Evolutionary conservation across 169 alveolate genomes (phyloP).

Genomic region (Eimeria sp.): DNA sequence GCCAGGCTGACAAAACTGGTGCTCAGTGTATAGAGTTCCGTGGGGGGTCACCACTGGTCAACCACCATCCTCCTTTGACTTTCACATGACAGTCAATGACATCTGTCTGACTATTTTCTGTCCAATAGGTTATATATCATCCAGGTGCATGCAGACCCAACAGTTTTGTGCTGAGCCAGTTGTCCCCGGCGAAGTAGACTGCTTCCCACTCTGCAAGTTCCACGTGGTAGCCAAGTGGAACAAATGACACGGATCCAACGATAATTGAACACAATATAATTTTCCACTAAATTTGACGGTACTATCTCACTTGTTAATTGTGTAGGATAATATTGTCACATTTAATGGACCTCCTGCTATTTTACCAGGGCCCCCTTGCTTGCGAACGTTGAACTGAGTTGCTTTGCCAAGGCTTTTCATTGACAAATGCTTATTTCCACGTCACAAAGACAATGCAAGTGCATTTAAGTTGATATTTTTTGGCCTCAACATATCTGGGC

Average conservation of each 20-base stretch:
- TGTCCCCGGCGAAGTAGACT: not conserved
- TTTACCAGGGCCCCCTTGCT: not conserved
- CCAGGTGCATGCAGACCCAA: constrained; percentile 1
- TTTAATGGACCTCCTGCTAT: not conserved
- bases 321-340: not conserved
- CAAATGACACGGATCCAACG: not conserved
- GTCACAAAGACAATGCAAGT: not conserved
- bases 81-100: not conserved
- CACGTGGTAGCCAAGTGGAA: not conserved
- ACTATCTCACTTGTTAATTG: not conserved
- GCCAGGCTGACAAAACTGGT: not conserved
- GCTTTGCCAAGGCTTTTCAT: not conserved
- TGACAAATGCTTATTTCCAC: not conserved
- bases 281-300: not conserved
- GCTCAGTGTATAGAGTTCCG: not conserved
- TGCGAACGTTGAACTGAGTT: not conserved
- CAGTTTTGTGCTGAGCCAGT: not conserved
- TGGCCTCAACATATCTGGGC: not conserved
- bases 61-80: not conserved
- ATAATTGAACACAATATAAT: not conserved
- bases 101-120: not conserved
- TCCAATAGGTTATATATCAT: not conserved
- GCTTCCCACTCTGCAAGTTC: constrained; percentile 6
- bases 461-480: not conserved
- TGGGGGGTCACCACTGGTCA: constrained; percentile 51